These are phyloP conservation scores for Lachancea nothofagi DNA, from an alignment of 805 yeast genomes.

Conservation along the genomic window DNA sequence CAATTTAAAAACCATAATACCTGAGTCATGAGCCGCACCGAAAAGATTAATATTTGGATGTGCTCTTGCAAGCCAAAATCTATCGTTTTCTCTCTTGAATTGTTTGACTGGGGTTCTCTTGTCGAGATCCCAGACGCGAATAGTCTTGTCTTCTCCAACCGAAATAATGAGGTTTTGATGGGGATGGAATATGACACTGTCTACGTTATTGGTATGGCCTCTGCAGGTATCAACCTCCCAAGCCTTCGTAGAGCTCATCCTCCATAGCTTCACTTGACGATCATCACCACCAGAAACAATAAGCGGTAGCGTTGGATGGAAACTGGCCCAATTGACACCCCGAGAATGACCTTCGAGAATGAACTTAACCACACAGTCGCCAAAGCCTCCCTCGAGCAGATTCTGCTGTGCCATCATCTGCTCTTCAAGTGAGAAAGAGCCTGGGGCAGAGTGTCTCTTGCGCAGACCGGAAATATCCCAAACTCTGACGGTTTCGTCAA, in stretches of 20 bases:
- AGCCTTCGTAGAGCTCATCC: conserved; percentile 95
- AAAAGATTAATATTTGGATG: conserved; percentile 90
- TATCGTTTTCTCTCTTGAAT: conserved; percentile 86
- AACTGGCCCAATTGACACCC: conserved; percentile 97
- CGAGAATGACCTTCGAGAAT: conserved; percentile 97
- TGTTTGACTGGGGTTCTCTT: conserved; percentile 90
- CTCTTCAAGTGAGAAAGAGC: conserved; percentile 41
- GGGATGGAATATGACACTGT: conserved; percentile 88
- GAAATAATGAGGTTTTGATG: conserved; percentile 86
- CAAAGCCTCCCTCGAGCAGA: conserved; percentile 89
- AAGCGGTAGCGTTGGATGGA: conserved; percentile 93
- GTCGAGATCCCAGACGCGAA: conserved; percentile 95
- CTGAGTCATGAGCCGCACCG: conserved; percentile 95
- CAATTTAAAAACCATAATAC: conserved; percentile 95
- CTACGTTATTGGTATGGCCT: conserved; percentile 93
- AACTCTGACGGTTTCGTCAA: conserved; percentile 97
- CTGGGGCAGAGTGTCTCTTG: conserved; percentile 89
- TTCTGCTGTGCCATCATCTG: conserved; percentile 47
- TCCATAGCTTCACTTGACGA: conserved; percentile 90
- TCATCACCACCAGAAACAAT: conserved; percentile 97
- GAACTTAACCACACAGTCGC: conserved; percentile 92
- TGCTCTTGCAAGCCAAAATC: conserved; percentile 87
- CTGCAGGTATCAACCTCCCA: conserved; percentile 99
- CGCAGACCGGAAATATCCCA: conserved; percentile 97
- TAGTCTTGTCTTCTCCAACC: conserved; percentile 92